Conservation (phyloP, 495 filamentous ascomycete species). For the Aspergillus baeticus region DNA sequence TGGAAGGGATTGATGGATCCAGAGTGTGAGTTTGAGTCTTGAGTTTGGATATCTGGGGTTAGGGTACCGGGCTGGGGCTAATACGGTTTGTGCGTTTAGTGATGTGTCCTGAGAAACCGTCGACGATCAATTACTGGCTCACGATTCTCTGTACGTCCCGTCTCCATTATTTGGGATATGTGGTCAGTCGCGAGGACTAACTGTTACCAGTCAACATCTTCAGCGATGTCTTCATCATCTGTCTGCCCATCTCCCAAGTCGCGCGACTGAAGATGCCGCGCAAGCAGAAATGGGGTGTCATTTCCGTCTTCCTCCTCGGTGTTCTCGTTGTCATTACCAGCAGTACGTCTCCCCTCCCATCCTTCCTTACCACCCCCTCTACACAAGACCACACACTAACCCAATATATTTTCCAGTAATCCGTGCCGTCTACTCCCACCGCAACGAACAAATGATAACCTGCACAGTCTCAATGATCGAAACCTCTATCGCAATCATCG, state of each 20-base stretch:
- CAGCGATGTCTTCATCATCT: constrained; percentile 26
- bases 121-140: constrained; percentile 23
- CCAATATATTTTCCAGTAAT: constrained; percentile 16
- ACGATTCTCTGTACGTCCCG: constrained; percentile 23
- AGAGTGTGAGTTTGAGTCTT: constrained; percentile 1
- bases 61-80: constrained; percentile 5
- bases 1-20: constrained; percentile 18
- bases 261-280: constrained; percentile 20
- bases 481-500: constrained; percentile 27
- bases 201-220: constrained; percentile 31
- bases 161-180: neutral
- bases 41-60: neutral
- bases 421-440: constrained; percentile 24
- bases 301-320: constrained; percentile 25
- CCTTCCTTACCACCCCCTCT: too few species aligned
- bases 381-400: neutral
- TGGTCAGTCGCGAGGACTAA: too few species aligned
- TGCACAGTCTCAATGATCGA: constrained; percentile 30
- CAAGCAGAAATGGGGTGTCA: constrained; percentile 23
- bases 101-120: constrained; percentile 14
- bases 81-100: constrained; percentile 7
- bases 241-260: constrained; percentile 25
- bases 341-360: constrained; percentile 14
- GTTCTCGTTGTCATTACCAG: constrained; percentile 23
- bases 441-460: constrained; percentile 25